phyloP scores from a whole-genome alignment of 2,329 filamentous ascomycete genomes.

The Cyclaneusma minus region DNA sequence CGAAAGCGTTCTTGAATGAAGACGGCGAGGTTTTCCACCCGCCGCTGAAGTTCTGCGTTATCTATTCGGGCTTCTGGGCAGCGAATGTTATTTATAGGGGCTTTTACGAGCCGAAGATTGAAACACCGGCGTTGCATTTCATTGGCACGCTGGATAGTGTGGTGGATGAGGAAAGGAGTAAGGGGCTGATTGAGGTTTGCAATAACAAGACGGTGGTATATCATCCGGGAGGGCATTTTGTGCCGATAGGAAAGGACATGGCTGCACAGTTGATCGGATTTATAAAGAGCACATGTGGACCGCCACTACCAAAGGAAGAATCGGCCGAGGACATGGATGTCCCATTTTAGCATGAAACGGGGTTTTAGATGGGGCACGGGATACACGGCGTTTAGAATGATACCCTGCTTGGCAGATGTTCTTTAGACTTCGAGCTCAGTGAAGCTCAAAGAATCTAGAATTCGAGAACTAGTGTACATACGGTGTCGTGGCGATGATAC shows the following conservation, averaged over 20 bases:
- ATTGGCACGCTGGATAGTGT: slow-evolving; percentile 76
- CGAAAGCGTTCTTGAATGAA: slow-evolving; percentile 26
- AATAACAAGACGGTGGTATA: slow-evolving; percentile 44
- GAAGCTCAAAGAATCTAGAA: too few species aligned
- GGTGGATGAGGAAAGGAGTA: slow-evolving; percentile 62
- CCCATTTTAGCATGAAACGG: slow-evolving; percentile 35
- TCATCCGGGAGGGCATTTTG: slow-evolving; percentile 71
- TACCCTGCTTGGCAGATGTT: too few species aligned
- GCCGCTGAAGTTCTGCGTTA: slow-evolving; percentile 53
- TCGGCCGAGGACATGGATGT: slow-evolving; percentile 53
- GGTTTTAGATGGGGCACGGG: too few species aligned
- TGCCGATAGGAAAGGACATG: slow-evolving; percentile 73
- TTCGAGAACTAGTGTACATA: too few species aligned
- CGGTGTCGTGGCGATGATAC: too few species aligned
- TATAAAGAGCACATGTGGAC: slow-evolving; percentile 31
- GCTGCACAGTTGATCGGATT: slow-evolving; percentile 62
- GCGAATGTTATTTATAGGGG: slow-evolving; percentile 44
- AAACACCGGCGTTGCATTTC: slow-evolving; percentile 67
- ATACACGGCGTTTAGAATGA: too few species aligned
- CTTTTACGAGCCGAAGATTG: slow-evolving; percentile 61
- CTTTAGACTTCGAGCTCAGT: too few species aligned
- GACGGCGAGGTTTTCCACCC: slow-evolving; percentile 26
- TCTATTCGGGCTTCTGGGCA: slow-evolving; percentile 65
- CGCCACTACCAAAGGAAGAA: slow-evolving; percentile 24
- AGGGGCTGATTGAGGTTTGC: slow-evolving; percentile 51